A percentile compares a stretch with the other conserved stretches of the same genome.
Conservation (phyloP, 208 protist genomes). For the Wallacemonas sp. region DNA sequence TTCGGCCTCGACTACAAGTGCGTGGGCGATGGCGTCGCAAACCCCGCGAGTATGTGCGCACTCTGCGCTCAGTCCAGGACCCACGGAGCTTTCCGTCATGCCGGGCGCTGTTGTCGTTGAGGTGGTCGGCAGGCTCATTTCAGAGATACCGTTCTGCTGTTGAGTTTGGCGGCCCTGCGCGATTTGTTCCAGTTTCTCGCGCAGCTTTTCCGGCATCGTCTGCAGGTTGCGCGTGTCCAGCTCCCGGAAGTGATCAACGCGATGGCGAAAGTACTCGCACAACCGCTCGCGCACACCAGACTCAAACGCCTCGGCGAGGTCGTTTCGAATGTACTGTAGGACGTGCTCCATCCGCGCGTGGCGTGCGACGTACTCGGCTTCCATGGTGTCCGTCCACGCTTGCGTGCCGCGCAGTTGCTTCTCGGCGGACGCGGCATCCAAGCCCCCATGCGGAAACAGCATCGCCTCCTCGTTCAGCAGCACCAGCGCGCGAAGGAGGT, state of each 20-base stretch:
- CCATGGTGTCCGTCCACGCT: neutral
- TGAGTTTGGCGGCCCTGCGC: neutral
- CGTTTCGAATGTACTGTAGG: neutral
- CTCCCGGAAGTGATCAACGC: slow-evolving; percentile 33
- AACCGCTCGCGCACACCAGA: slow-evolving; percentile 24
- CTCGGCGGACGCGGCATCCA: neutral
- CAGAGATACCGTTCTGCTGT: neutral
- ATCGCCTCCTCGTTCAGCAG: slow-evolving; percentile 49
- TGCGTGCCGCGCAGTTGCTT: neutral
- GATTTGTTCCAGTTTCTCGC: slow-evolving; percentile 29
- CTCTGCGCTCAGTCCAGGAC: neutral
- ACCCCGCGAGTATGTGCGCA: slow-evolving; percentile 12
- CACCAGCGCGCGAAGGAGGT: slow-evolving; percentile 53
- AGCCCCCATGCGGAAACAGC: slow-evolving; percentile 1
- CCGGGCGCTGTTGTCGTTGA: neutral
- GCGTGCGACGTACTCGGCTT: neutral
- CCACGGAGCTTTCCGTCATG: neutral
- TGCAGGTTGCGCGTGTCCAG: slow-evolving; percentile 33
- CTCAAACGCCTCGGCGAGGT: slow-evolving; percentile 8
- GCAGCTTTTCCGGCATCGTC: slow-evolving; percentile 25
- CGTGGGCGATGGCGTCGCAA: slow-evolving; percentile 34
- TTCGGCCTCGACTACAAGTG: slow-evolving; percentile 23
- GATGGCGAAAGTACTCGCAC: slow-evolving; percentile 32
- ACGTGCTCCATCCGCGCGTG: slow-evolving; percentile 1
- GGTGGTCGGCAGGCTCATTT: neutral